A percentile compares a stretch with the other conserved stretches of the same genome.
Conservation (phyloP, 2,329 filamentous ascomycete genomes). For the Xylariaceae sp. region DNA sequence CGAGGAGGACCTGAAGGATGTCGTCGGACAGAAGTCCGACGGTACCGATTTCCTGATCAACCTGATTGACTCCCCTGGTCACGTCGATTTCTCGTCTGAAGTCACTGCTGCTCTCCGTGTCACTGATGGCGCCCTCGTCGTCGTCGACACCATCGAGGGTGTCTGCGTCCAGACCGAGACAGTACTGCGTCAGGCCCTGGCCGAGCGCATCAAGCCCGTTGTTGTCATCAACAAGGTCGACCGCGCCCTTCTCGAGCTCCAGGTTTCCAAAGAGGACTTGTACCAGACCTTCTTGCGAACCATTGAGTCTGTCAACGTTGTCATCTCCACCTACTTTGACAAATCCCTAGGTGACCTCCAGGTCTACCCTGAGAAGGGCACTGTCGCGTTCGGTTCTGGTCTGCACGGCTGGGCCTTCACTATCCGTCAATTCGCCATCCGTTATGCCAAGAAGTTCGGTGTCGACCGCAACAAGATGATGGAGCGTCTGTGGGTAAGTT, state of each 20-base stretch:
- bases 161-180: conserved; percentile 99
- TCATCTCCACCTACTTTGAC: conserved; percentile 99
- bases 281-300: conserved; percentile 99
- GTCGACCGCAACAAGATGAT: conserved; percentile 99
- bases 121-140: conserved; percentile 98
- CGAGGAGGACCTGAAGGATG: conserved; percentile 91
- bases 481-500: conserved; percentile 94
- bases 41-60: conserved; percentile 99
- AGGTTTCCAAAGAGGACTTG: conserved; percentile 97
- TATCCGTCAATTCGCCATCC: conserved; percentile 92
- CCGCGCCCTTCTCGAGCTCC: conserved; percentile 97
- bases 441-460: conserved; percentile 99
- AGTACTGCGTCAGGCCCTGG: conserved; percentile 96
- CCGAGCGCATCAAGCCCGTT: conserved; percentile 99
- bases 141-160: conserved; percentile 99
- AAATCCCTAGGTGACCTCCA: conserved; percentile 96
- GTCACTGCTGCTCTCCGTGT: conserved; percentile 99
- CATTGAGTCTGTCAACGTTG: conserved; percentile 99
- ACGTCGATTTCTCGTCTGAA: conserved; percentile 99
- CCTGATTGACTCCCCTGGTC: conserved; percentile 99
- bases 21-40: conserved; percentile 83
- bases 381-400: conserved; percentile 98
- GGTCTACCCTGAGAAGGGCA: conserved; percentile 97
- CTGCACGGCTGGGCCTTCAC: conserved; percentile 99
- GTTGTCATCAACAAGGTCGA: conserved; percentile 99